Base-by-base conservation (phyloP, 2,329 filamentous ascomycete species). In the Fusarium acutatum region DNA sequence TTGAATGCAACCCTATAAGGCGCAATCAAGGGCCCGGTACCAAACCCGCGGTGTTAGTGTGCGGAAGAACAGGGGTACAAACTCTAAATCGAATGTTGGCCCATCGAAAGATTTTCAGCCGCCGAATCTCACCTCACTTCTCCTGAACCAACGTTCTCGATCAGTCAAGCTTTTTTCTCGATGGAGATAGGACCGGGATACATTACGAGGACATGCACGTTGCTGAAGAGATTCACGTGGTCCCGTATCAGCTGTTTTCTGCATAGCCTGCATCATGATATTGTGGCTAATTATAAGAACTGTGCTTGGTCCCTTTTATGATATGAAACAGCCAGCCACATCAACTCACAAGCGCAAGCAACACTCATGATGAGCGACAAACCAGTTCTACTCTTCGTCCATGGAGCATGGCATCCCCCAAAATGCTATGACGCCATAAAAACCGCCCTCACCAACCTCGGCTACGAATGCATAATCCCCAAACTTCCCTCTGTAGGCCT, bases 371-470 rank as follows among this genome's bases (percentile, higher is more conserved):
- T 63, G 60, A 64, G 20, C 20, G 24, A 69, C 0, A 64, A 56
- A 5, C 68, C 61, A 7, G 50, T 62, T 46, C 41, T 71, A 14
- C 67, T 70, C 2, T 35, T 71, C 4, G 61, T 70, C 18, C 69
- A 67, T 1, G 68, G 68, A 5, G 68, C 68, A 13, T 71, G 68
- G 68, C 66, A 71, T 30, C 67, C 68, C 7, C 67, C 68, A 2
- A 49, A 32, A 15, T 71, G 68, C 41, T 71, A 71, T 35, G 56
- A 67, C 10, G n/a, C 40, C 13, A 57, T 71, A 3, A 61, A 54
- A 6, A 7, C 10, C 1, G 67, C 44, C 2, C 54, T 71, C 4
- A 28, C 12, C 2, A 6, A 30, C 1, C n/a, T 50, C 1, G 46
- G 35, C 14, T 69, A 64, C 24, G 52, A 69, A 17, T 69, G 59